These are phyloP conservation scores for Colletotrichum viniferum DNA, from an alignment of 2,329 filamentous ascomycete species.

Conservation along the genomic window DNA sequence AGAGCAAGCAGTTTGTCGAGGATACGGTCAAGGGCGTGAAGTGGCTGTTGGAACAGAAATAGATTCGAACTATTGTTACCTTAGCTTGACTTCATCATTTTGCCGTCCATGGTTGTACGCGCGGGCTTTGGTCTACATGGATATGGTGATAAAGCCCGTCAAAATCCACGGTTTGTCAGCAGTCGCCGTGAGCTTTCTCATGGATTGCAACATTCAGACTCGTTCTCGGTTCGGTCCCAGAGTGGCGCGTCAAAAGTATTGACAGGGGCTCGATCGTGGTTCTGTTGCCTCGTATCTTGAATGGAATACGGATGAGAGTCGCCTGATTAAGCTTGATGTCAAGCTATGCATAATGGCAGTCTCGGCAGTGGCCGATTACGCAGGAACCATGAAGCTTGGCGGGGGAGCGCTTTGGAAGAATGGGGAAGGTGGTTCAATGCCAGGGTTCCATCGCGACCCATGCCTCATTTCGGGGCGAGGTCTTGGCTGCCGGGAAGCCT, in stretches of 20 bases:
- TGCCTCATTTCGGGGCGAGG: constrained; percentile 3
- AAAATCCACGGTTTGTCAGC: neutral
- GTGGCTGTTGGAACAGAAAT: constrained; percentile 9
- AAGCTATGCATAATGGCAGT: neutral
- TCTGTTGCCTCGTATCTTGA: neutral
- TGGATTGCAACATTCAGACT: neutral
- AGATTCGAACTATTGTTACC: neutral
- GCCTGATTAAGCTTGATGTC: neutral
- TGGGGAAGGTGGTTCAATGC: constrained; percentile 1
- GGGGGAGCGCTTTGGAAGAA: neutral
- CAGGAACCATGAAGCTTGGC: constrained; percentile 3
- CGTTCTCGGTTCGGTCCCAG: neutral
- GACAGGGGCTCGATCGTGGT: neutral
- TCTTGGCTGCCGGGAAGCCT: neutral
- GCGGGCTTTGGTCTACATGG: neutral
- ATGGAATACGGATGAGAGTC: neutral
- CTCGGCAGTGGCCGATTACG: constrained; percentile 8
- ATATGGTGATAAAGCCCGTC: neutral
- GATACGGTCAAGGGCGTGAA: neutral
- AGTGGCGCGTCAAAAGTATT: neutral
- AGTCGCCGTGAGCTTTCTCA: neutral
- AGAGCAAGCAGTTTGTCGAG: neutral
- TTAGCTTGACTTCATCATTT: neutral
- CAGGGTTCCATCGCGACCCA: constrained; percentile 12
- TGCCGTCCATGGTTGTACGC: neutral